phyloP scores from a whole-genome alignment of 2,329 filamentous ascomycete species.

The Penicillium oxalicum region DNA sequence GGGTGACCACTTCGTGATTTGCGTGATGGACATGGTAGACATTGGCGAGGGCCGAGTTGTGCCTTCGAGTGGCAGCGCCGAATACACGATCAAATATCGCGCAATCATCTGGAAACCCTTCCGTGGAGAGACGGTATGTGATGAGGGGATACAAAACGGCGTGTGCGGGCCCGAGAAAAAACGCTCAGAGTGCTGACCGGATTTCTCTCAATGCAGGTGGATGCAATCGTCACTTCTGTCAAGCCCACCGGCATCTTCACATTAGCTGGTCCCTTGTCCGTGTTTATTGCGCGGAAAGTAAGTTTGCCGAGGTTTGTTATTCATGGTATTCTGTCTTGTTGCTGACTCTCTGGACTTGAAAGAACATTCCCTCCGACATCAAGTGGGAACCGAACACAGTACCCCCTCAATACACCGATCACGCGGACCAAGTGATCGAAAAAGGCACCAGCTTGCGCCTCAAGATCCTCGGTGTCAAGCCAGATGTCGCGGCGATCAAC shows the following conservation, averaged over 20 bases:
- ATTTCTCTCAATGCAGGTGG: conserved; percentile 57
- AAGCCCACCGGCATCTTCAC: conserved; percentile 79
- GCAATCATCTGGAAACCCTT: conserved; percentile 98
- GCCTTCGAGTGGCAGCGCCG: conserved; percentile 82
- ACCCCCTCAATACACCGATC: conserved; percentile 93
- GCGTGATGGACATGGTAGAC: conserved; percentile 93
- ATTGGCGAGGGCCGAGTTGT: conserved; percentile 90
- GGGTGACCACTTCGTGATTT: conserved; percentile 94
- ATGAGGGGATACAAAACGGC: conserved; percentile 4
- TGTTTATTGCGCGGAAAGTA: conserved; percentile 63
- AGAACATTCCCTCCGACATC: conserved; percentile 75
- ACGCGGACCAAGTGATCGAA: conserved; percentile 88
- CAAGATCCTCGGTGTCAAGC: conserved; percentile 89
- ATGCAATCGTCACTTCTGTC: conserved; percentile 86
- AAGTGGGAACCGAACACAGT: conserved; percentile 94
- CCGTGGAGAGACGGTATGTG: conserved; percentile 88
- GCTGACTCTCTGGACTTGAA: too few species aligned
- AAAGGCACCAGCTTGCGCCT: conserved; percentile 88
- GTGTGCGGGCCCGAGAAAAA: too few species aligned
- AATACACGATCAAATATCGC: conserved; percentile 91
- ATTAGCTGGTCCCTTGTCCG: conserved; percentile 43
- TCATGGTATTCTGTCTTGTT: conserved; percentile 10
- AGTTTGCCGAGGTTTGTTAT: conserved; percentile 24
- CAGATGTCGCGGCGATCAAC: conserved; percentile 91
- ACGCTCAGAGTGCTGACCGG: conserved; percentile 20